Base-by-base conservation (phyloP, 495 filamentous ascomycete species). In the Penicillium simplicissimum region DNA sequence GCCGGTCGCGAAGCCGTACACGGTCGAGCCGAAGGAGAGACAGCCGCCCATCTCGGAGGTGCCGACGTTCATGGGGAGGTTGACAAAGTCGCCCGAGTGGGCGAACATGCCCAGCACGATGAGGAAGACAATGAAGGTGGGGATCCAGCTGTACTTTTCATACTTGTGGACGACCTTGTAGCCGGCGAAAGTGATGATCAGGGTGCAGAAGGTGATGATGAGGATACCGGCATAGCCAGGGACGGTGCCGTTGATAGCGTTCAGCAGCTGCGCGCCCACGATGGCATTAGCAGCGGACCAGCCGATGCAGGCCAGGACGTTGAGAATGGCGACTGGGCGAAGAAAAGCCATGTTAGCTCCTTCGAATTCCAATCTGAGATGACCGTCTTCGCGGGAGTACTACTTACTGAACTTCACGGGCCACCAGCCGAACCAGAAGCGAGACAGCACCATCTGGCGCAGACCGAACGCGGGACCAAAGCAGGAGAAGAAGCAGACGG, bases 381-480 rank as follows among this genome's bases (percentile, higher is more conserved):
- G 36, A n/a, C 35, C 34, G 17, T 25, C 10, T 42, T 49, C 42
- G 23, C 19, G 54, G 34, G 6, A 34, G 31, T 25, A 35, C 40
- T 17, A 82, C 85, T 79, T 77, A 89, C 87, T 86, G 59, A 90
- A 69, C 75, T 90, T 91, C 52, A 87, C 87, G 13, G 82, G 84
- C 65, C 84, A 86, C 75, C 82, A 92, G 42, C 90, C 90, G 67
- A 92, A 94, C 78, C 80, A 96, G 76, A 89, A 93, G 25, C 91
- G 80, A 6, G 89, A 90, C n/a, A 94, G 81, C 5, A 93, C 86
- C 88, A 96, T 92, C 74, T 96, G 91, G 45, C 91, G 86, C 56
- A 96, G 76, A 9, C 91, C 91, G 69, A 93, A 93, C 7, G 73
- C 71, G 14, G 91, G 87, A 7, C 91, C 91, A 61, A 93, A 92